phyloP scores from a whole-genome alignment of 2,329 filamentous ascomycete species.

The Paecilomyces dactylethromorphus region DNA sequence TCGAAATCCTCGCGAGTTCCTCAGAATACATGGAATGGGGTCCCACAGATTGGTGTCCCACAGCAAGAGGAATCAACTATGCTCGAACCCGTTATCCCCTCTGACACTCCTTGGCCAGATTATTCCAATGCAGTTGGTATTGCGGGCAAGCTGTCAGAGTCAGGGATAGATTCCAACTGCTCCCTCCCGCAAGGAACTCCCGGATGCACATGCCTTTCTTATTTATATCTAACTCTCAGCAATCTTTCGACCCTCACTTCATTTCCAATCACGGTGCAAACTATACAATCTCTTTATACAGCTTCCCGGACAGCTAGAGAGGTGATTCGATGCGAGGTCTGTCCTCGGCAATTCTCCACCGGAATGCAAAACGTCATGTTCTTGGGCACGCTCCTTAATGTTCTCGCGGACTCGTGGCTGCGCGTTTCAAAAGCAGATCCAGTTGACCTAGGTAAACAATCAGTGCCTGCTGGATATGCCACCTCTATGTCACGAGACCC shows the following conservation, averaged over 20 bases:
- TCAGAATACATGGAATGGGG: not conserved
- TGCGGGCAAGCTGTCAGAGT: slow-evolving; percentile 10
- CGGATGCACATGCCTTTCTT: slow-evolving; percentile 35
- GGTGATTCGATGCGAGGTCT: slow-evolving; percentile 37
- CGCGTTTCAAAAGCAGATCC: slow-evolving; percentile 30
- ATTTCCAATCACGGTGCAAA: slow-evolving; percentile 37
- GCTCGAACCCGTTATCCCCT: slow-evolving; percentile 19
- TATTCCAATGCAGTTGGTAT: slow-evolving; percentile 26
- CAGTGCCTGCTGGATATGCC: slow-evolving; percentile 25
- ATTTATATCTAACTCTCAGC: slow-evolving; percentile 38
- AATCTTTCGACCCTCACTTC: slow-evolving; percentile 34
- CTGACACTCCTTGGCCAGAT: slow-evolving; percentile 34
- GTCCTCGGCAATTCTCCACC: slow-evolving; percentile 35
- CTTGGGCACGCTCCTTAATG: slow-evolving; percentile 38
- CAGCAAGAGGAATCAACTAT: slow-evolving; percentile 15
- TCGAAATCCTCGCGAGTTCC: slow-evolving; percentile 6
- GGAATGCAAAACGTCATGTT: slow-evolving; percentile 42
- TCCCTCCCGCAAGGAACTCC: slow-evolving; percentile 11
- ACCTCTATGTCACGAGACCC: slow-evolving; percentile 18
- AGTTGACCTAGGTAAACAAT: slow-evolving; percentile 27
- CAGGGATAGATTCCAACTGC: slow-evolving; percentile 12
- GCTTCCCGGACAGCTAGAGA: slow-evolving; percentile 34
- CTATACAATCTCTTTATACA: slow-evolving; percentile 37
- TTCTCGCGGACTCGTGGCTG: slow-evolving; percentile 39
- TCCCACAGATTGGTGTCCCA: not conserved